Evolutionary conservation across 805 yeast species (phyloP).

Genomic region (Ogataea siamensis): DNA sequence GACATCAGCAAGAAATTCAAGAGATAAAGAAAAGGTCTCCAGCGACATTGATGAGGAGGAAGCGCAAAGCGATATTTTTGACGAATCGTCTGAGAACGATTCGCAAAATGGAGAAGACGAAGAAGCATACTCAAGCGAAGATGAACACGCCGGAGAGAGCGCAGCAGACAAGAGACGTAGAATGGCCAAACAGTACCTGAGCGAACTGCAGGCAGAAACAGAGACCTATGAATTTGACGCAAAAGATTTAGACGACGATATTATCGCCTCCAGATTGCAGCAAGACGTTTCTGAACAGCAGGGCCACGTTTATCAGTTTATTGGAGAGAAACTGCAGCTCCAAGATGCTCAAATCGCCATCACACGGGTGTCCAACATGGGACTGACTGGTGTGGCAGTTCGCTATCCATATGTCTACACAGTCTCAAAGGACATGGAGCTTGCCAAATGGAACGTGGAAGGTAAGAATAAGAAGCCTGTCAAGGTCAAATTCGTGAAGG

Average conservation of each 20-base stretch:
- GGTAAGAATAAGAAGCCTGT: constrained; percentile 57
- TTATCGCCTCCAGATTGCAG: constrained; percentile 73
- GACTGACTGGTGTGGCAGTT: constrained; percentile 55
- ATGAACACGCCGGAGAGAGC: constrained; percentile 69
- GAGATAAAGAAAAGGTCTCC: constrained; percentile 13
- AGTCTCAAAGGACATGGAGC: constrained; percentile 74
- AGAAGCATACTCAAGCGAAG: constrained; percentile 58
- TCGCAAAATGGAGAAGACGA: constrained; percentile 37
- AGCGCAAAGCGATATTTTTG: constrained; percentile 32
- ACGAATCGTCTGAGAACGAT: constrained; percentile 24
- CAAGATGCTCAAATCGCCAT: constrained; percentile 42
- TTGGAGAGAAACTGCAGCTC: constrained; percentile 49
- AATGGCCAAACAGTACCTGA: constrained; percentile 88
- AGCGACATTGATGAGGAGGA: constrained; percentile 40
- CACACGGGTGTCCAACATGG: constrained; percentile 61
- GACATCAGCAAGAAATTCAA: constrained; percentile 6
- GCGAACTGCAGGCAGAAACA: constrained; percentile 64
- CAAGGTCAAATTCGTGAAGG: constrained; percentile 61
- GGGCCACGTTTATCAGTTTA: constrained; percentile 74
- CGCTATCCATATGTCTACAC: constrained; percentile 67
- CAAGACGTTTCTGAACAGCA: constrained; percentile 87
- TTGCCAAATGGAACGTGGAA: constrained; percentile 77
- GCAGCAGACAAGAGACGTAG: constrained; percentile 94
- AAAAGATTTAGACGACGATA: constrained; percentile 83
- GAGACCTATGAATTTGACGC: constrained; percentile 71